Evolutionary conservation across 2,329 filamentous ascomycete genomes (phyloP).

Genomic region (Sodiomyces alkalinus): DNA sequence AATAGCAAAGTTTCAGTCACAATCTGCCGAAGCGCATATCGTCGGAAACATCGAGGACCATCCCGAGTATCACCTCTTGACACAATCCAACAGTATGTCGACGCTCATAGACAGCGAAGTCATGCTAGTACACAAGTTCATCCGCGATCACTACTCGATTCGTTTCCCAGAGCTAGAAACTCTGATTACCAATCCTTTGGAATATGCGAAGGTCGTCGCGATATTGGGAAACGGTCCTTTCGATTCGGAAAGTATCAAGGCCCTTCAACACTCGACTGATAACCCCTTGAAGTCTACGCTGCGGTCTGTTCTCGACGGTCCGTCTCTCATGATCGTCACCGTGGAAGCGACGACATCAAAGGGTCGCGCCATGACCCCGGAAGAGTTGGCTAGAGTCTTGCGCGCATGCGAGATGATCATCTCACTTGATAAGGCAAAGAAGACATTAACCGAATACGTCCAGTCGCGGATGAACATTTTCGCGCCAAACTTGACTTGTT

Average conservation of each 20-base stretch:
- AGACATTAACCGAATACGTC: constrained; percentile 78
- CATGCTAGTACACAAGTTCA: constrained; percentile 86
- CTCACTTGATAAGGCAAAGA: constrained; percentile 76
- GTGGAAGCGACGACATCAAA: constrained; percentile 86
- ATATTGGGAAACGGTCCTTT: constrained; percentile 88
- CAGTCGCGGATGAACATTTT: constrained; percentile 95
- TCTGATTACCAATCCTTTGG: constrained; percentile 78
- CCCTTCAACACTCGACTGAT: constrained; percentile 58
- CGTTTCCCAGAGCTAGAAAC: constrained; percentile 87
- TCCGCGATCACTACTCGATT: constrained; percentile 87
- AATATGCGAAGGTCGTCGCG: constrained; percentile 89
- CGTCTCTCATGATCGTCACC: constrained; percentile 87
- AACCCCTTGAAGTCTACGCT: constrained; percentile 66
- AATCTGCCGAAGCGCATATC: constrained; percentile 48
- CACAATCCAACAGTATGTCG: constrained; percentile 76
- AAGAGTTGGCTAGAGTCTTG: constrained; percentile 59
- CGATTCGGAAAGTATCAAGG: constrained; percentile 65
- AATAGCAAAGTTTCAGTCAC: constrained; percentile 61
- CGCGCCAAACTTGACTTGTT: constrained; percentile 78
- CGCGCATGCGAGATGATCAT: constrained; percentile 78
- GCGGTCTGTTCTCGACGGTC: constrained; percentile 70
- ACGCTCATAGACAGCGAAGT: constrained; percentile 91
- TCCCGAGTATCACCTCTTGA: constrained; percentile 78
- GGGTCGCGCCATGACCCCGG: constrained; percentile 59
- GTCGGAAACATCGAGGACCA: constrained; percentile 83